Evolutionary conservation across 192 early-diverging fungal genomes (phyloP).

Genomic region (Chytriomyces hyalinus): DNA sequence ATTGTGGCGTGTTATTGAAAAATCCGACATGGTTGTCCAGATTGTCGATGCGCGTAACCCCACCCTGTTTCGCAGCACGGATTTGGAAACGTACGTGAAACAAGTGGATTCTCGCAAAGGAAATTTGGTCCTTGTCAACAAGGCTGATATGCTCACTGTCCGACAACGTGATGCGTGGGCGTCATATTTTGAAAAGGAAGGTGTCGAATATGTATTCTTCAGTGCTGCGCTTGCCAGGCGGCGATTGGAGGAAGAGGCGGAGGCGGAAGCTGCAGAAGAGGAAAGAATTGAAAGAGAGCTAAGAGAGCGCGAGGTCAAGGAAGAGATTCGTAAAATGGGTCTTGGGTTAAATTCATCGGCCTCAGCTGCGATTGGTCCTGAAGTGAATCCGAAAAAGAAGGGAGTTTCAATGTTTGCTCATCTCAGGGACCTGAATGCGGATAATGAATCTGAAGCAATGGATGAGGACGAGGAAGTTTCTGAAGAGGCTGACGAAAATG

Average conservation of each 20-base stretch:
- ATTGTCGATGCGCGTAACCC: slow-evolving; percentile 99
- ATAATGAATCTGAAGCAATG: background rate
- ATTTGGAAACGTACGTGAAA: slow-evolving; percentile 88
- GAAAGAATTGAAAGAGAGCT: slow-evolving; percentile 23
- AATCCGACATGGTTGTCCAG: slow-evolving; percentile 94
- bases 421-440: slow-evolving; percentile 26
- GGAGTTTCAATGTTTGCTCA: slow-evolving; percentile 19
- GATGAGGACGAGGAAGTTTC: slow-evolving; percentile 35
- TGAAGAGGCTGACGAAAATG: slow-evolving; percentile 27
- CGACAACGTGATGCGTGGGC: slow-evolving; percentile 89
- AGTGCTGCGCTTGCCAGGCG: slow-evolving; percentile 86
- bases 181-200: slow-evolving; percentile 81
- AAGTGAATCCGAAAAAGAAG: background rate
- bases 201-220: slow-evolving; percentile 91
- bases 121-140: slow-evolving; percentile 94
- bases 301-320: slow-evolving; percentile 57
- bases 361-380: background rate
- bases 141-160: slow-evolving; percentile 94
- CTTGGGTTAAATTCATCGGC: slow-evolving; percentile 12
- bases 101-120: slow-evolving; percentile 87
- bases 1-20: slow-evolving; percentile 98
- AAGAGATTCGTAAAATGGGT: slow-evolving; percentile 38
- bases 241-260: slow-evolving; percentile 73
- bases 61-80: slow-evolving; percentile 84
- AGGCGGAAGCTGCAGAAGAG: slow-evolving; percentile 38